Percentiles rank a stretch among this genome's conserved stretches.
phyloP scores from a whole-genome alignment of 2,329 filamentous ascomycete species.

The Fusarium camptoceras region DNA sequence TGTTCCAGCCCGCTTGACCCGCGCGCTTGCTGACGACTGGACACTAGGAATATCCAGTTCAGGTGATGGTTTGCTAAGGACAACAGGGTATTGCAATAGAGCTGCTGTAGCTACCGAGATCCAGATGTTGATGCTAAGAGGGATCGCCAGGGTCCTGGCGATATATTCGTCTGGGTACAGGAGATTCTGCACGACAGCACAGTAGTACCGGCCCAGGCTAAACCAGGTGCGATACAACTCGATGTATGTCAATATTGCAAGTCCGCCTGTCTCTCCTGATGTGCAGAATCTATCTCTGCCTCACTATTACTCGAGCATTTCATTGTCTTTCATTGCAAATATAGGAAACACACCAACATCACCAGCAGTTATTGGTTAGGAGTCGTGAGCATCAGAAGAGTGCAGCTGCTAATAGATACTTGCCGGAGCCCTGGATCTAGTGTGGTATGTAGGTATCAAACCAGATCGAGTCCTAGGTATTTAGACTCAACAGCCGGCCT shows the following conservation, averaged over 20 bases:
- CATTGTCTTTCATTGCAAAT: neutral
- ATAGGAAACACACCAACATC: neutral
- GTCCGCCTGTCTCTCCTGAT: slow-evolving; percentile 21
- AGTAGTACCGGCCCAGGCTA: slow-evolving; percentile 16
- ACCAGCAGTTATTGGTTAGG: neutral
- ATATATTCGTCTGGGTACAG: slow-evolving; percentile 26
- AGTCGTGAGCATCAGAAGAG: neutral
- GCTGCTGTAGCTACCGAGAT: slow-evolving; percentile 9
- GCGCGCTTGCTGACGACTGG: slow-evolving; percentile 15
- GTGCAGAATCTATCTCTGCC: slow-evolving; percentile 14
- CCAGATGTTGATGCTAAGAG: slow-evolving; percentile 14
- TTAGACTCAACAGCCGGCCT: slow-evolving; percentile 17
- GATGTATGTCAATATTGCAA: slow-evolving; percentile 47
- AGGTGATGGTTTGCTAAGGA: slow-evolving; percentile 27
- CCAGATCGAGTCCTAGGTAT: slow-evolving; percentile 1
- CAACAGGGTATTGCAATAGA: slow-evolving; percentile 30
- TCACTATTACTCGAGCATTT: slow-evolving; percentile 4
- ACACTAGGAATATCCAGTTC: neutral
- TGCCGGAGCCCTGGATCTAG: slow-evolving; percentile 3
- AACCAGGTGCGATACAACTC: slow-evolving; percentile 37
- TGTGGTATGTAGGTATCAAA: slow-evolving; percentile 3
- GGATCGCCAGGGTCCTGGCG: slow-evolving; percentile 46
- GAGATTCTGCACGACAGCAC: slow-evolving; percentile 16
- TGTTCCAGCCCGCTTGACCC: slow-evolving; percentile 11
- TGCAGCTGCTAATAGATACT: neutral